phyloP scores from a whole-genome alignment of 371 early-diverging fungal genomes.

The Actinomortierella ambigua region DNA sequence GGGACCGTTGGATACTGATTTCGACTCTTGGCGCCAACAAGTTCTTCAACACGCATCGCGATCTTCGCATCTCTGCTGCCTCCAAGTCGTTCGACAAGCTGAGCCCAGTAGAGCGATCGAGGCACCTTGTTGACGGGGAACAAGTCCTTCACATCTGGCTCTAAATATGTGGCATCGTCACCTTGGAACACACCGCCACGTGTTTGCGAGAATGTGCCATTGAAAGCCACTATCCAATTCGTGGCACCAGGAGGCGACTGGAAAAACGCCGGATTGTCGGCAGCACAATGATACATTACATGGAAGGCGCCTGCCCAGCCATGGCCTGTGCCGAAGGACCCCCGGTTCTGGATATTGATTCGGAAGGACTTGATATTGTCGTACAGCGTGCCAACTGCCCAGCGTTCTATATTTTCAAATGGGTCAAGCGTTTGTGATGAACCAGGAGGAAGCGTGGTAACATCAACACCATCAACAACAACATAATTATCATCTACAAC shows the following conservation, averaged over 20 bases:
- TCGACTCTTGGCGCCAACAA: slow-evolving; percentile 18
- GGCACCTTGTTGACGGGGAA: not conserved
- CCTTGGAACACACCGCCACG: slow-evolving; percentile 14
- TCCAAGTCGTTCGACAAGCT: slow-evolving; percentile 24
- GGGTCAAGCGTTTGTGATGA: too few species aligned
- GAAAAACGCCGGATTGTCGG: slow-evolving; percentile 9
- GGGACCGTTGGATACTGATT: slow-evolving; percentile 18
- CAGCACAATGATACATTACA: slow-evolving; percentile 18
- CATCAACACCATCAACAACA: too few species aligned
- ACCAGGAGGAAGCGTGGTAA: too few species aligned
- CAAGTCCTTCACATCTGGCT: slow-evolving; percentile 3
- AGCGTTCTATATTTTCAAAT: too few species aligned
- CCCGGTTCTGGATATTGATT: slow-evolving; percentile 34
- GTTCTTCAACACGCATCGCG: not conserved
- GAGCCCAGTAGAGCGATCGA: slow-evolving; percentile 31
- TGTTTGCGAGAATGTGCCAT: slow-evolving; percentile 3
- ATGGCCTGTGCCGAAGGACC: slow-evolving; percentile 38
- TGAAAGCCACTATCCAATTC: slow-evolving; percentile 25
- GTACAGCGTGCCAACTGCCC: slow-evolving; percentile 26
- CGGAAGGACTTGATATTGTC: slow-evolving; percentile 23
- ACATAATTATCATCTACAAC: too few species aligned
- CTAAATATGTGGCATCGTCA: slow-evolving; percentile 27
- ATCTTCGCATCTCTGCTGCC: not conserved
- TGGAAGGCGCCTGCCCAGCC: slow-evolving; percentile 44
- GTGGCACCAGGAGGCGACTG: slow-evolving; percentile 36